Evolutionary conservation across 257 asterid species (phyloP), one percentile per base, ranked within the genome.

Genomic region (Solanum habrochaites): DNA sequence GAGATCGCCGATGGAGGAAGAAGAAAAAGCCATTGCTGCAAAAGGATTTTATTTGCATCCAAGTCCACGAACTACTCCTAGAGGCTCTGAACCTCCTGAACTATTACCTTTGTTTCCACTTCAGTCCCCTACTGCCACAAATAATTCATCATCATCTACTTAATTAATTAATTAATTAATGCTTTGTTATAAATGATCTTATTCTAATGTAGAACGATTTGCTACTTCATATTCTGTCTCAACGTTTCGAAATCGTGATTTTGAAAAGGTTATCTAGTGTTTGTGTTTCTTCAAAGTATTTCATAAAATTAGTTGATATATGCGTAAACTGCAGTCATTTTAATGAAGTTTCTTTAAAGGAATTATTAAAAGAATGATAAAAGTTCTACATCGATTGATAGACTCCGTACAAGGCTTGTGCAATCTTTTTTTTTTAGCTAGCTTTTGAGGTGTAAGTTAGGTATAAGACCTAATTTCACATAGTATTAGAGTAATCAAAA

Each of bases 91-190:
- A 86, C 98, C 98, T 87, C 98, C 98, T 15, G 93, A 89, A 93
- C 98, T 96, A 45, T 81, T 96, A 92, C 95, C 98, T 32, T 84
- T 96, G 91, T 96, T 96, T 90, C 99, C 99, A 23, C 93, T 92
- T 15, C 91, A 86, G 82, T 92, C 96, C 31, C 93, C 96, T 15
- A 80, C 85, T 29, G 85, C 85, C 18, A 80, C 11, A 18, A 47
- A 80, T 32, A n/a, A 47, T 47, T 80, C 85, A 45, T 80, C 85
- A 18, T 47, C 84, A 29, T 47, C 67, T 27, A 15, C 4, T 78
- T 80, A 29, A 16, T 45, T 47, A 27, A 29, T 78, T 80, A 29
- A 16, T 45, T 47, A 27, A 29, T 80, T 80, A 80, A 16, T 16
- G 64, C 15, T 8, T 2, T 43, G 37, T 45, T 78, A 6, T 16